A percentile compares a stretch with the other conserved stretches of the same genome.
Conservation (phyloP, 2,329 filamentous ascomycete genomes). For the Xylariaceae sp. region DNA sequence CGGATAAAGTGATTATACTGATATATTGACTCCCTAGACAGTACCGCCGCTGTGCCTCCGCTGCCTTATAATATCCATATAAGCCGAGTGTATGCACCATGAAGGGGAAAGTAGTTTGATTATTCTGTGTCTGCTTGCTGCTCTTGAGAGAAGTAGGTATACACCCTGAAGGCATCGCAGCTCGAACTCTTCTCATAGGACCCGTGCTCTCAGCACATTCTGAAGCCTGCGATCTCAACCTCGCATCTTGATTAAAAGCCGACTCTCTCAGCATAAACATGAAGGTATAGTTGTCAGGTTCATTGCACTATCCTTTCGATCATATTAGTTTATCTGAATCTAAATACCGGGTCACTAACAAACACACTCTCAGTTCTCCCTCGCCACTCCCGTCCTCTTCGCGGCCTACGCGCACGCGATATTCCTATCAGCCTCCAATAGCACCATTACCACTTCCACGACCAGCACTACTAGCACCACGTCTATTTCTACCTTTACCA, state of each 20-base stretch:
- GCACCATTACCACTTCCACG: background rate
- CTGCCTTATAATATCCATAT: background rate
- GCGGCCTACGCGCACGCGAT: background rate
- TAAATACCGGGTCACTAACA: background rate
- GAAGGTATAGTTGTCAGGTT: conserved; percentile 2
- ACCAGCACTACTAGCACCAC: background rate
- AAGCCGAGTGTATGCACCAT: background rate
- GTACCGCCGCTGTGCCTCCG: background rate
- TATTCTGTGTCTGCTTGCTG: too few species aligned
- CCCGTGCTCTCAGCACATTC: background rate
- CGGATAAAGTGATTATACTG: conserved; percentile 16
- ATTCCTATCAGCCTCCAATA: conserved; percentile 3
- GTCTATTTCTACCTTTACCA: background rate
- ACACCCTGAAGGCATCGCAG: background rate
- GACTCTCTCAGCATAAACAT: conserved; percentile 4
- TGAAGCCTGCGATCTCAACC: background rate
- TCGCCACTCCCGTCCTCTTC: background rate
- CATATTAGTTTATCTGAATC: too few species aligned
- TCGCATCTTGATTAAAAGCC: background rate
- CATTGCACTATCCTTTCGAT: background rate
- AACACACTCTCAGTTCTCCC: background rate
- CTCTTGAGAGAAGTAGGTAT: background rate
- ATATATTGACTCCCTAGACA: background rate
- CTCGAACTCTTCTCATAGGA: background rate
- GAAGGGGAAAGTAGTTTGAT: background rate